Evolutionary conservation across 192 early-diverging fungal species (phyloP).

Genomic region (Obelidium mucronatum): DNA sequence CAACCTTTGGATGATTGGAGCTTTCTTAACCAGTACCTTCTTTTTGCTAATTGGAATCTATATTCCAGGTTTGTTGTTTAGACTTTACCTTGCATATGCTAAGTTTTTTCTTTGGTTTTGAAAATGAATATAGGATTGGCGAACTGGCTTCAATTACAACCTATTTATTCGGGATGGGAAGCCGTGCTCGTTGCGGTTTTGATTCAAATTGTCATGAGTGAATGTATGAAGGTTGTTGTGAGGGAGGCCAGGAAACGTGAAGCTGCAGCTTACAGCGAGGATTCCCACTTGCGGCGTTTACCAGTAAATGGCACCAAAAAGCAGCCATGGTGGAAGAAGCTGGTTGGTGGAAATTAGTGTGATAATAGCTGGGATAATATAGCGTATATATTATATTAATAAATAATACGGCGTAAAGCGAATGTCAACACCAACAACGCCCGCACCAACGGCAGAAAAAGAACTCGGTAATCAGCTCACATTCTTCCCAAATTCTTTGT

Average conservation of each 20-base stretch:
- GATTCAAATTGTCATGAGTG: constrained; percentile 52
- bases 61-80: constrained; percentile 64
- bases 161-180: constrained; percentile 53
- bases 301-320: neutral
- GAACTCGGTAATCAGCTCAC: too few relatives aligned
- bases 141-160: constrained; percentile 44
- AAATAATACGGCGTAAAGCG: too few relatives aligned
- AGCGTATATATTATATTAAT: too few relatives aligned
- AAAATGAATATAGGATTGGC: constrained; percentile 72
- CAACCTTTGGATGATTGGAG: constrained; percentile 84
- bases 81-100: neutral
- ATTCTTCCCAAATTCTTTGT: too few relatives aligned
- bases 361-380: too few relatives aligned
- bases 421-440: too few relatives aligned
- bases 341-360: too few relatives aligned
- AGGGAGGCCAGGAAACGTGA: constrained; percentile 15
- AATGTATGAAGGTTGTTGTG: constrained; percentile 48
- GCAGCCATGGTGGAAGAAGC: neutral
- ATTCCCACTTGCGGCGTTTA: neutral
- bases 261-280: neutral
- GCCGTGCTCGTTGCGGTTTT: constrained; percentile 48
- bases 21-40: constrained; percentile 73
- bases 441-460: too few relatives aligned
- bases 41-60: constrained; percentile 84
- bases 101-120: constrained; percentile 75